Evolutionary conservation across 768 basidiomycete genomes (phyloP), one percentile per base, ranked within the genome.

Genomic region (Ramaria sp.): DNA sequence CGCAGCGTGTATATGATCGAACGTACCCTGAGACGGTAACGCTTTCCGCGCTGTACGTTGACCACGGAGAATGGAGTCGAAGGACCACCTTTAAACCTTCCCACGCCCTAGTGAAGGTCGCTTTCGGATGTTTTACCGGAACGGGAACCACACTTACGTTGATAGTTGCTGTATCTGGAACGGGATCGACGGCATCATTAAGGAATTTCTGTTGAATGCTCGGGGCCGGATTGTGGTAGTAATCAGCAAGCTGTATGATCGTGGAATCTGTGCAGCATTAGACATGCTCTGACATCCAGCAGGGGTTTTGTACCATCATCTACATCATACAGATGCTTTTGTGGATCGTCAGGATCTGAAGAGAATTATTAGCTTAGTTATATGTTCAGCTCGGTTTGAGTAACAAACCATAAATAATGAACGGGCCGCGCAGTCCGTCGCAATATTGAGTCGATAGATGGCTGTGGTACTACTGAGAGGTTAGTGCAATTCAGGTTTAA

Each of bases 391-490:
- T 7, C 13, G 3, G 15, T 17, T 19, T 20, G 27, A 12, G 4
- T 37, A 15, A 49, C 49, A 42, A 17, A 48, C 41, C 22, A 43
- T 50, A 78, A 30, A 78, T 70, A 9, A 78, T 64, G 33, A 78
- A 58, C 0, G 73, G 66, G 15, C 75, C 75, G 15, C 80, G 66
- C 27, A 81, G 68, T 0, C 79, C 80, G 53, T 82, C 80, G 51
- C 80, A 81, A 54, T 79, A 80, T 59, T 81, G 79, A 0, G 72
- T 71, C 5, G 69, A 71, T 67, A 70, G 65, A 57, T 78, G 78
- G 13, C 74, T 75, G 59, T 64, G 75, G 62, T 72, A 77, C 77
- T 49, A 13, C 11, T 30, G 12, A 17, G 31, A n/a, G 7, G 24
- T 33, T 49, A 49, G 5, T 9, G 2, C 22, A 27, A 27, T 5